Evolutionary conservation across 805 yeast genomes (phyloP).

Genomic region (Saturnispora bothae): DNA sequence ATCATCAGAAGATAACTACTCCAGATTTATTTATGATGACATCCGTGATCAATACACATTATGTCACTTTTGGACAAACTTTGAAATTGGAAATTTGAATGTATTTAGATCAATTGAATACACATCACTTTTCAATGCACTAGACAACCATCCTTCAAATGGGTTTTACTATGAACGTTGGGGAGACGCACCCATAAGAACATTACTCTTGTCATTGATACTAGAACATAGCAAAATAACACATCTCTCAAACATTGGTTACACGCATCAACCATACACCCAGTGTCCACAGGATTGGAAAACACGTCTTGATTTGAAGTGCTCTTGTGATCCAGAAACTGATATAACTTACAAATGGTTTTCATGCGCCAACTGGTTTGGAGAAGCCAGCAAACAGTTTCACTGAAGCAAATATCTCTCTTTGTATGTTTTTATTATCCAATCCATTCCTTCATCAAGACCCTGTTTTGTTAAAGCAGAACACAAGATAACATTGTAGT

Average conservation of each 20-base stretch:
- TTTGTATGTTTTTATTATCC: constrained; percentile 32
- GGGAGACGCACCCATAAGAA: constrained; percentile 87
- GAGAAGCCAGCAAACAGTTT: neutral
- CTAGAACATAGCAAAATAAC: constrained; percentile 62
- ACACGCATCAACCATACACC: constrained; percentile 66
- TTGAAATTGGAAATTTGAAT: constrained; percentile 66
- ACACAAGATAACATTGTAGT: constrained; percentile 31
- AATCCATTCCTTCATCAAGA: constrained; percentile 31
- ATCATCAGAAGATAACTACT: constrained; percentile 33
- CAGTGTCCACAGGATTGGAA: constrained; percentile 64
- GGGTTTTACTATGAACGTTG: constrained; percentile 85
- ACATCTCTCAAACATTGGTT: constrained; percentile 70
- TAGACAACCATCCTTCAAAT: constrained; percentile 52
- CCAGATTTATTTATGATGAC: constrained; percentile 52
- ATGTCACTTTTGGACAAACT: constrained; percentile 87
- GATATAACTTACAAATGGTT: constrained; percentile 54
- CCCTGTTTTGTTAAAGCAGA: constrained; percentile 39
- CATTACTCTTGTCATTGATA: constrained; percentile 56
- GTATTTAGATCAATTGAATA: constrained; percentile 43
- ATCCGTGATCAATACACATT: constrained; percentile 52
- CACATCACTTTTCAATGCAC: constrained; percentile 15
- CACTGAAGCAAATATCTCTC: neutral
- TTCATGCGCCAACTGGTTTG: constrained; percentile 27
- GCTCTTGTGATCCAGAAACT: constrained; percentile 58
- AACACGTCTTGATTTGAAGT: constrained; percentile 43